phyloP scores from a whole-genome alignment of 306 rosid genomes.

The Acmispon strigosus region DNA sequence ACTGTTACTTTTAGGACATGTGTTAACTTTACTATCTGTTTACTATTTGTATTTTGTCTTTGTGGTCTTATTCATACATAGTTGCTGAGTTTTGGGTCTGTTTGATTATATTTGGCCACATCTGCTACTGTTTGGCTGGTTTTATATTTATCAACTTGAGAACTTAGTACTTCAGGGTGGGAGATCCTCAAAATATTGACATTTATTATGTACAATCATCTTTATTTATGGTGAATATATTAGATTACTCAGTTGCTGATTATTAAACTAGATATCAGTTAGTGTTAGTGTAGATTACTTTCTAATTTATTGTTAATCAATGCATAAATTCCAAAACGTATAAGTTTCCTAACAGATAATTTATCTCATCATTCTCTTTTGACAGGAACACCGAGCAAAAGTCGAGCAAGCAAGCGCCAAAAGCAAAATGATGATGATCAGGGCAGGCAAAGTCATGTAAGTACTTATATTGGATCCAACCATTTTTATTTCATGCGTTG shows the following conservation, averaged over 20 bases:
- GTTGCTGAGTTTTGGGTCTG: background rate
- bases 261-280: background rate
- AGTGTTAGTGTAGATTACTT: background rate
- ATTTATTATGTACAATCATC: background rate
- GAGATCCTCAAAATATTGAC: background rate
- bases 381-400: slow-evolving; percentile 12
- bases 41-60: background rate
- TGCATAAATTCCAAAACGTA: background rate
- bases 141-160: background rate
- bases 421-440: slow-evolving; percentile 6
- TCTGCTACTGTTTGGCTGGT: background rate
- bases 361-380: background rate
- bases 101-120: background rate
- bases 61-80: background rate
- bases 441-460: slow-evolving; percentile 12
- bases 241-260: background rate
- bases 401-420: slow-evolving; percentile 15
- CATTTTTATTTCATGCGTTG: background rate
- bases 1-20: background rate
- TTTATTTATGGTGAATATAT: background rate
- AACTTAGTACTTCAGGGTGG: background rate
- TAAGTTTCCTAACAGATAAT: background rate
- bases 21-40: background rate
- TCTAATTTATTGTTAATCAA: background rate
- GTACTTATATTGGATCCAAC: too few species aligned